Evolutionary conservation across 2,329 filamentous ascomycete species (phyloP), one percentile per base, ranked within the genome.

Genomic region (Aureobasidium musti): DNA sequence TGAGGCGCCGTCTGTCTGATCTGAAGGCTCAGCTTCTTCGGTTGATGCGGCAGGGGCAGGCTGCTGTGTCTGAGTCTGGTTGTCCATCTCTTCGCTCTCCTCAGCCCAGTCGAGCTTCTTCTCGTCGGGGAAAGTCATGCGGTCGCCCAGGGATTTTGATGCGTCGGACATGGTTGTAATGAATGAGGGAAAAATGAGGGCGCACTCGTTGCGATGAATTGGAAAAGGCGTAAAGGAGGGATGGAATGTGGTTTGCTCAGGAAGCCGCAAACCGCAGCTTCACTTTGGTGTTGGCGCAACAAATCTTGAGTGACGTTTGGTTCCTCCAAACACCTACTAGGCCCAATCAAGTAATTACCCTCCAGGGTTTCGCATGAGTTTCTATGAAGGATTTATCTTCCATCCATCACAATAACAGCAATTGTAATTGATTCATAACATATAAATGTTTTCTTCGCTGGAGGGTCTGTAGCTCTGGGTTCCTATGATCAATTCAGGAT

Each of bases 1-100:
- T 14, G 77, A 76, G 17, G 80, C 78, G 67, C 83, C 84, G 73
- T 86, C 84, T 26, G 43, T 67, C 45, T 68, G 67, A 11, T 56
- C 41, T 65, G 57, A 35, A 26, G 54, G 53, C 4, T 30, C 17
- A 30, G 49, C 21, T 37, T 45, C 21, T 7, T 50, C 37, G 35
- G 41, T 21, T n/a, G 57, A n/a, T 28, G 37, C 13, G 8, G 47
- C 30, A 68, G 39, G 26, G 7, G 39, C 39, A 39, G 54, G 26
- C n/a, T 35, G 53, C 59, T 49, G 60, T 61, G 37, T 47, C 67
- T 39, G 26, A 5, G 41, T 50, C 43, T 49, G 59, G 39, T 70
- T 67, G 17, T 69, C 67, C 14, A 68, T 67, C 49, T 68, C 67
- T 54, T 45, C 47, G 57, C 52, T 70, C 26, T 76, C 75, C 57